Evolutionary conservation across 495 filamentous ascomycete species (phyloP), one percentile per base, ranked within the genome.

Genomic region (Neurospora intermedia): DNA sequence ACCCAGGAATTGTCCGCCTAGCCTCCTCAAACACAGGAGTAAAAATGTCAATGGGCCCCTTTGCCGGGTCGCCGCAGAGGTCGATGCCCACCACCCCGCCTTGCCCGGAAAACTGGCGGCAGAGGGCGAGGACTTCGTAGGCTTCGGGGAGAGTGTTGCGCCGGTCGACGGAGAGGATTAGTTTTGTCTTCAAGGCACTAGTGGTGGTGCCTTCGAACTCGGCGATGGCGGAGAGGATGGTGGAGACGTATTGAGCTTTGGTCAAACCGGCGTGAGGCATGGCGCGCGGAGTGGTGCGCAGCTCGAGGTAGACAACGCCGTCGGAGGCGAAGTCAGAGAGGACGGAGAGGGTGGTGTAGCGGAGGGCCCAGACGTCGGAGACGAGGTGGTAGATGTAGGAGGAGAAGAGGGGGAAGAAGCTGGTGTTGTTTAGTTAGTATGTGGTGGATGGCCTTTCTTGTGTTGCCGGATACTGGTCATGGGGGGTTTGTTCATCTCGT

Each of bases 161-260:
- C 6, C 93, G 87, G 83, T 97, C 93, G 42, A 95, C 72, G 16
- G 90, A 93, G 20, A 97, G 85, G 79, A 96, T 94, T 0, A 97
- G 85, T 45, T 84, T 85, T 0, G 89, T 85, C 43, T 83, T 81
- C 82, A 41, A 41, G 9, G 9, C 10, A 11, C 40, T 41, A 41
- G 40, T 11, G 40, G 40, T 41, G 40, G 9, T 11, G 9, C 40
- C 69, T 40, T 82, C 79, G 75, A 88, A 90, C 11, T 77, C 75
- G 10, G 84, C 74, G 41, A 95, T 90, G 70, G 86, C 83, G 23
- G 79, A 76, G 1, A 95, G 86, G 43, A 95, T 84, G 3, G 88
- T 87, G n/a, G 81, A 72, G 45, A 95, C 83, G 80, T 96, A 96
- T 69, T 83, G 81, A 13, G 84, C 83, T 75, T 88, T 88, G 16